phyloP scores from a whole-genome alignment of 768 basidiomycete genomes.

The Tubosaeta sp. region DNA sequence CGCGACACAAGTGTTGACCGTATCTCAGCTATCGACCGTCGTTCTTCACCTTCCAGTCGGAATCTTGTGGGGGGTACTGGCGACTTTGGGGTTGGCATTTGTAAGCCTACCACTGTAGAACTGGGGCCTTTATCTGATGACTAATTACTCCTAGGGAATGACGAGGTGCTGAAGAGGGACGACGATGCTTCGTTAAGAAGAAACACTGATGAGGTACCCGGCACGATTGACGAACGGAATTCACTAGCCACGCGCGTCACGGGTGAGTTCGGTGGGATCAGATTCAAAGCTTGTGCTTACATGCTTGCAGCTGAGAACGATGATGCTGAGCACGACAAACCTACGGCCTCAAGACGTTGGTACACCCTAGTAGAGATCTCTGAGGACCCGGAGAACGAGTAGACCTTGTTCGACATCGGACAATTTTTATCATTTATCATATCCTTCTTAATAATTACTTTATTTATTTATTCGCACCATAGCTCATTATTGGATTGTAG shows the following conservation, averaged over 20 bases:
- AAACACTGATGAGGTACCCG: not conserved
- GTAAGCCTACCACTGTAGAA: not conserved
- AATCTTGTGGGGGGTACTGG: not conserved
- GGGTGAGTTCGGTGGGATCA: not conserved
- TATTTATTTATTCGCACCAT: not conserved
- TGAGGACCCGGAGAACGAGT: slow-evolving; percentile 1
- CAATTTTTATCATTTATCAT: not conserved
- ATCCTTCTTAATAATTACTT: not conserved
- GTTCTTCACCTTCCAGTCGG: not conserved
- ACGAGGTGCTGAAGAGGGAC: not conserved
- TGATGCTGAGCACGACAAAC: not conserved
- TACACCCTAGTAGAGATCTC: slow-evolving; percentile 5
- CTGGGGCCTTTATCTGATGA: not conserved
- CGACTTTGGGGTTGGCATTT: not conserved
- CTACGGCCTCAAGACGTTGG: not conserved
- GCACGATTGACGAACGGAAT: not conserved
- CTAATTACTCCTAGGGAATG: not conserved
- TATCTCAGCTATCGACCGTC: slow-evolving; percentile 3
- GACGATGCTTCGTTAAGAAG: too few relatives aligned
- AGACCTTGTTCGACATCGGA: not conserved
- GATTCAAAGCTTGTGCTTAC: not conserved
- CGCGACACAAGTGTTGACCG: not conserved
- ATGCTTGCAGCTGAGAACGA: not conserved
- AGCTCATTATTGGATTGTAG: not conserved
- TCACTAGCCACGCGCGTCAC: not conserved